Evolutionary conservation across 2,329 filamentous ascomycete genomes (phyloP), one percentile per base, ranked within the genome.

Genomic region (Cordyceps sp.): DNA sequence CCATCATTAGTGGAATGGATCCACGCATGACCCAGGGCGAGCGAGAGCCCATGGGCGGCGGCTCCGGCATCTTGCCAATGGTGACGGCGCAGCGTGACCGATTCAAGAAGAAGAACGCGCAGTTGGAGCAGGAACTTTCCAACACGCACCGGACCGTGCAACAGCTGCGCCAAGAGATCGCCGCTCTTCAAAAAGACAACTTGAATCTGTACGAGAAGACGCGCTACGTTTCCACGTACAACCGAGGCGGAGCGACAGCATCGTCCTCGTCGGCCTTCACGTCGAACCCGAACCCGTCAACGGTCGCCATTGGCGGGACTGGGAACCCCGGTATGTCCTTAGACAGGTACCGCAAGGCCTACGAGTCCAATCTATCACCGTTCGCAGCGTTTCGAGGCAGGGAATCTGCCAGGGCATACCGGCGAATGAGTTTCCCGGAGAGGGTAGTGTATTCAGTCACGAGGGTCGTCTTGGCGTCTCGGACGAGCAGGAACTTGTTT

Each of bases 1-100:
- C 88, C 15, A 96, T 98, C 45, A 96, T 98, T 45, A 94, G 86
- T 37, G 90, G 90, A n/a, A 85, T 94, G 48, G 82, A 93, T 46
- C 76, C 80, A 16, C 67, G 72, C 27, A 62, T 36, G 13, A 40
- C 44, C 26, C 61, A 57, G 30, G 50, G 55, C 8, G 56, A 64
- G 25, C 59, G 65, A 13, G 80, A 84, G 29, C 64, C 76, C 8
- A 66, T 78, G 34, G 80, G 79, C 21, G 66, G 81, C 33, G 82
- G 83, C 3, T 82, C 82, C 0, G 84, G 86, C 10, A 94, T 98
- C 40, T 62, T 98, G 17, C 92, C 90, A 22, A 98, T 98, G 92
- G 81, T 98, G 32, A 93, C 90, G 22, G 90, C 92, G 2, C 92
- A 98, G 57, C 78, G 90, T 38, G 90, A 98, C 57, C 83, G 90